Evolutionary conservation across 441 rosid species (phyloP), one percentile per base, ranked within the genome.

Genomic region (Euphorbia corollata): DNA sequence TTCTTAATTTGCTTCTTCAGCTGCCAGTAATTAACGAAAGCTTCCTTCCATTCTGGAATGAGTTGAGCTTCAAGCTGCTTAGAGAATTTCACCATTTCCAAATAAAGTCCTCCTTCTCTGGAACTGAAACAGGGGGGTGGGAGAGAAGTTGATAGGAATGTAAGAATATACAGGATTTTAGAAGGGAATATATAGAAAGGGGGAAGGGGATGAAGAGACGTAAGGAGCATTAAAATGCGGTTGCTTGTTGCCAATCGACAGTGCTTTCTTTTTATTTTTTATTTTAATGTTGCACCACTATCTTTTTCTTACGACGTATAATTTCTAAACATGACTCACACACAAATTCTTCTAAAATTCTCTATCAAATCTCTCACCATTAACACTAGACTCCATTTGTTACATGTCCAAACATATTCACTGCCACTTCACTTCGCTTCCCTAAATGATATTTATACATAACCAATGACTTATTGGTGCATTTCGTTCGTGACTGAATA

Each of bases 11-110:
- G 92, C 71, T 94, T 94, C 73, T 94, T 94, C 39, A 91, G 90
- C 54, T 85, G 85, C 87, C 96, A 80, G 71, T 94, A 94, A 75
- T 88, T 87, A 41, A 90, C 98, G 62, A 91, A 94, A 39, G 96
- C 97, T 20, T 90, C 98, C 64, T 88, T 94, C 99, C 99, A 91
- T 74, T 94, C 98, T 0, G 99, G 98, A 64, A 94, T 94, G 0
- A 94, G 85, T 57, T 94, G 98, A 73, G 99, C 99, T 67, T 94
- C 92, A 0, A 94, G 84, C 82, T 91, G 90, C 78, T 91, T 94
- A 0, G 99, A 89, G 80, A 94, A 94, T 84, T 94, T 94, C 87
- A 94, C 98, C 98, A 91, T 92, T 81, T 73, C 72, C 23, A 18
- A 24, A 6, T 51, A 0, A 5, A 48, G 56, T 3, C 67, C 23